Evolutionary conservation across 495 filamentous ascomycete genomes (phyloP).

Genomic region (Tuber microsphaerosporum): DNA sequence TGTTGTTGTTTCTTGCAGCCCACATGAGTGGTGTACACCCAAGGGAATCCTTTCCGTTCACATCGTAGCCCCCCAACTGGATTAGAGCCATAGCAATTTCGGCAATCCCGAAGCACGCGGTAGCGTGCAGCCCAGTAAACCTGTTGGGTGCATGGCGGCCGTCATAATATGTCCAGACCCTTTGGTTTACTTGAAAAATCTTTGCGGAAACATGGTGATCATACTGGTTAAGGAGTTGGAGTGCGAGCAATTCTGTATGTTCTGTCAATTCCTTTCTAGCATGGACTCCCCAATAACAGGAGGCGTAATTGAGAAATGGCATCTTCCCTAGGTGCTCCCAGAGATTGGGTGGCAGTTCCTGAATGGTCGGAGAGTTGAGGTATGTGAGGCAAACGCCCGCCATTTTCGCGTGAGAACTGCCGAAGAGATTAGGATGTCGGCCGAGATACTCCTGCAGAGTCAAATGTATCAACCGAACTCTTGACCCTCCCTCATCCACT

Average conservation of each 20-base stretch:
- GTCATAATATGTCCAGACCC: neutral
- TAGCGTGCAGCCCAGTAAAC: too few species aligned
- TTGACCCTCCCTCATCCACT: neutral
- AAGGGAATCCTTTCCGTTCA: too few species aligned
- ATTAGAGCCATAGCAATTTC: too few species aligned
- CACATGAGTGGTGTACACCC: too few species aligned
- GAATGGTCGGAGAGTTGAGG: neutral
- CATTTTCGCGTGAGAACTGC: neutral
- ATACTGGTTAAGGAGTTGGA: neutral
- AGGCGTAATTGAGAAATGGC: neutral
- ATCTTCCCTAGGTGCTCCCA: too few species aligned
- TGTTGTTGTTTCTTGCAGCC: too few species aligned
- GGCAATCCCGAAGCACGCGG: too few species aligned
- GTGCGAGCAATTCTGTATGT: neutral
- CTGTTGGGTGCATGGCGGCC: too few species aligned
- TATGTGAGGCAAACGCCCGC: neutral
- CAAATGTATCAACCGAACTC: neutral
- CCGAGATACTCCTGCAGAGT: neutral
- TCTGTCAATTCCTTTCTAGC: neutral
- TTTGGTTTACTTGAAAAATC: neutral
- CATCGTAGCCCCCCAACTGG: too few species aligned
- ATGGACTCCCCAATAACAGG: neutral
- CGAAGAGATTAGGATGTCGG: neutral
- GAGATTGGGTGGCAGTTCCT: neutral
- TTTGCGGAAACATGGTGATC: neutral